Base-by-base conservation (phyloP, 495 filamentous ascomycete genomes). In the Talaromyces borbonicus region DNA sequence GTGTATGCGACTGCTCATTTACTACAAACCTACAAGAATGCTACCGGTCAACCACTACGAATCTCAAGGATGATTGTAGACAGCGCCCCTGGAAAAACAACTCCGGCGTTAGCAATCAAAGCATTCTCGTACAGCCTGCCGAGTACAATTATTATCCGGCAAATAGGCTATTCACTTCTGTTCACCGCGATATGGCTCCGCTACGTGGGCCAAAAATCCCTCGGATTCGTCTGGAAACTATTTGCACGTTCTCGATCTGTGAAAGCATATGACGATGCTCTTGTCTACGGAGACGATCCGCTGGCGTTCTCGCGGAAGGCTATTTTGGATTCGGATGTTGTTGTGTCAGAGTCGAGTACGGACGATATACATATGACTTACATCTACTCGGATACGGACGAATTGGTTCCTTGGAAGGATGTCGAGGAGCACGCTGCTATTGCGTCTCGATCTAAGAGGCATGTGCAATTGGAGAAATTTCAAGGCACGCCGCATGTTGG, bases 381-480 rank as follows among this genome's bases (percentile, higher is more conserved):
- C 49, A 62, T 74, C 7, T 74, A 74, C 26, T 70, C 67, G 4
- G 59, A 71, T 36, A 30, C 48, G 3, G 71, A 74, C 57, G 61
- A 65, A 4, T 53, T 74, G 46, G 58, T 71, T 5, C 46, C 59
- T 22, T 60, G 47, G 39, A 49, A 44, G 23, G 61, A 70, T 47
- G 61, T 71, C 11, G 71, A 74, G 53, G 53, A 40, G 8, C 69
- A 74, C 58, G 68, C 69, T 0, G 48, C 47, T 16, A 53, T 63
- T 14, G 60, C 68, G 11, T 62, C 30, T 16, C 33, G 19, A 20
- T 6, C 20, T 20, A 66, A 50, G 35, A 66, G 61, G 46, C 36
- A 52, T 11, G 67, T 72, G 14, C 50, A 53, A 19, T 55, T 62
- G 22, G 69, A 71, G 41, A 54, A 56, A 49, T 73, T 71, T 40